Evolutionary conservation across 1,284 basidiomycete genomes (phyloP).

Genomic region (Malassezia globosa): DNA sequence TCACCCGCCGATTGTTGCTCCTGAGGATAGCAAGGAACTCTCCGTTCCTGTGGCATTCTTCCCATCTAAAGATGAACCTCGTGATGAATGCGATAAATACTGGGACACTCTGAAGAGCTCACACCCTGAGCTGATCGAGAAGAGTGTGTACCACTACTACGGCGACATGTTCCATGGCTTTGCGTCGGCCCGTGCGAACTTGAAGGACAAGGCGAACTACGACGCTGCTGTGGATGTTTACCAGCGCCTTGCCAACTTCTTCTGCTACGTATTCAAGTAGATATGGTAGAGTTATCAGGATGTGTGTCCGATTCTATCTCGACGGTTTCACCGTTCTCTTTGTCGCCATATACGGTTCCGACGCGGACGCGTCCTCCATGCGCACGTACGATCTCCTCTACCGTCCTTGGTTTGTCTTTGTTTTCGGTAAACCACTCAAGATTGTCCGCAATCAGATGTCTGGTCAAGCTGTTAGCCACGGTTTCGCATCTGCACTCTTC

Average conservation of each 20-base stretch:
- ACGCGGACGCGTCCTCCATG: slow-evolving; percentile 34
- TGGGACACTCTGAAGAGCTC: slow-evolving; percentile 50
- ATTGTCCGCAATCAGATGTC: slow-evolving; percentile 45
- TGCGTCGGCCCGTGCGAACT: slow-evolving; percentile 60
- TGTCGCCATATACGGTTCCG: slow-evolving; percentile 28
- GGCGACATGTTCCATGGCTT: slow-evolving; percentile 54
- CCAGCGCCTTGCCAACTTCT: slow-evolving; percentile 35
- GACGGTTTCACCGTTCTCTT: slow-evolving; percentile 34
- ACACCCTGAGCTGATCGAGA: slow-evolving; percentile 49
- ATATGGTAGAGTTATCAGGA: not conserved
- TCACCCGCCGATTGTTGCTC: slow-evolving; percentile 52
- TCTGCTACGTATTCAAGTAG: slow-evolving; percentile 9
- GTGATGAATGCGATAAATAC: slow-evolving; percentile 52
- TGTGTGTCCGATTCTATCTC: slow-evolving; percentile 24
- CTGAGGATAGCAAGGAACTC: slow-evolving; percentile 53
- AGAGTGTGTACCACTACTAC: slow-evolving; percentile 56
- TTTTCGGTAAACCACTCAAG: slow-evolving; percentile 41
- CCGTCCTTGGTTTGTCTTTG: slow-evolving; percentile 32
- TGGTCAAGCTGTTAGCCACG: not conserved
- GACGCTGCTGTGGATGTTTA: slow-evolving; percentile 62
- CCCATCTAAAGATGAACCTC: slow-evolving; percentile 56
- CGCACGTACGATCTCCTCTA: slow-evolving; percentile 41
- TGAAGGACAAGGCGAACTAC: slow-evolving; percentile 57
- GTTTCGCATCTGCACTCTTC: no score
- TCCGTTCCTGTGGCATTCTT: slow-evolving; percentile 56